phyloP scores from a whole-genome alignment of 192 early-diverging fungal species.

The Gamsiella multidivaricata region DNA sequence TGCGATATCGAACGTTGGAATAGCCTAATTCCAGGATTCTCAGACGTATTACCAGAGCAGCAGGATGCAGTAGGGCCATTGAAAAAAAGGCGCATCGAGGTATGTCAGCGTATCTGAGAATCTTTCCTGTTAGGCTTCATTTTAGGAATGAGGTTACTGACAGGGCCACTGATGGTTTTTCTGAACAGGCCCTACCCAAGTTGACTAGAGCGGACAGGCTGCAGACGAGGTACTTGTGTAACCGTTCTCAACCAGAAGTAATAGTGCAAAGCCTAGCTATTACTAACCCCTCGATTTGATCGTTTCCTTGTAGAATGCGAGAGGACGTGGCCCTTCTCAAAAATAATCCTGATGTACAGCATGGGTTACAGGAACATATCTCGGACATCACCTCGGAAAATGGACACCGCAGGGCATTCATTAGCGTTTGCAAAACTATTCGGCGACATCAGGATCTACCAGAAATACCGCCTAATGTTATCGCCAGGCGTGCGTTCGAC shows the following conservation, averaged over 20 bases:
- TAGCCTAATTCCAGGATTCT: slow-evolving; percentile 1
- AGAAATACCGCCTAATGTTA: neutral
- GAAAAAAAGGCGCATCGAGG: neutral
- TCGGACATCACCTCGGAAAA: neutral
- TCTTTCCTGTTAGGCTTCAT: too few relatives aligned
- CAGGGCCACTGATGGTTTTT: too few relatives aligned
- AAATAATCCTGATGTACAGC: neutral
- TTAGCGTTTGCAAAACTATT: slow-evolving; percentile 21
- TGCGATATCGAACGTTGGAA: slow-evolving; percentile 1
- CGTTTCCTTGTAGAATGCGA: neutral
- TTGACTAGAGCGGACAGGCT: neutral
- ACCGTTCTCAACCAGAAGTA: too few relatives aligned
- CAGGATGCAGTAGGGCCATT: neutral
- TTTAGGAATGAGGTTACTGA: too few relatives aligned
- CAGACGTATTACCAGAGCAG: neutral
- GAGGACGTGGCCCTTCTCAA: neutral
- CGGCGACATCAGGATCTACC: slow-evolving; percentile 12
- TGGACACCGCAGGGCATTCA: slow-evolving; percentile 22
- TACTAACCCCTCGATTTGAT: too few relatives aligned
- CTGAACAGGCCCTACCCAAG: neutral
- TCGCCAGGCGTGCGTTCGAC: neutral
- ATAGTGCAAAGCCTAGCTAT: too few relatives aligned
- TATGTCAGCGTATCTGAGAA: neutral
- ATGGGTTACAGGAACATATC: too few relatives aligned
- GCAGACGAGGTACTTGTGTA: neutral